phyloP scores from a whole-genome alignment of 176 grass and related monocot species.

The Poa annua region DNA sequence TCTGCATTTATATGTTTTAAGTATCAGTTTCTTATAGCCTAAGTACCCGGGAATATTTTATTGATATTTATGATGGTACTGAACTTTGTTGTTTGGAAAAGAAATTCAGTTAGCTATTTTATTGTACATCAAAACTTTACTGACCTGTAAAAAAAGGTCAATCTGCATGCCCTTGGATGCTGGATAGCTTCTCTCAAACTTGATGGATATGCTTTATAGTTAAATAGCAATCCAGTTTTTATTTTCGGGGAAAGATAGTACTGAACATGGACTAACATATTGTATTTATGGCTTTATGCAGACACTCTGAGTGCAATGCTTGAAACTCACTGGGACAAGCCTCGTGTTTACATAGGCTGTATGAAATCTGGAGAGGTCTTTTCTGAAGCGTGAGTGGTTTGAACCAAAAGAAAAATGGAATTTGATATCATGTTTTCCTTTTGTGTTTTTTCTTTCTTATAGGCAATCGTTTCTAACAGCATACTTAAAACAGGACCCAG shows the following conservation, averaged over 20 bases:
- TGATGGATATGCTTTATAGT: slow-evolving; percentile 31
- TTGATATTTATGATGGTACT: slow-evolving; percentile 20
- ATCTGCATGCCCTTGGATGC: slow-evolving; percentile 1
- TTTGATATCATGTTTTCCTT: slow-evolving; percentile 18
- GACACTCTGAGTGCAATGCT: slow-evolving; percentile 93
- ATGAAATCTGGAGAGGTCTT: slow-evolving; percentile 99
- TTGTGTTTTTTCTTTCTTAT: slow-evolving; percentile 33
- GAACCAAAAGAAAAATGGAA: slow-evolving; percentile 32
- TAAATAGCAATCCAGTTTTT: not conserved
- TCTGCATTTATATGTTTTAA: slow-evolving; percentile 1
- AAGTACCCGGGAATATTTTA: not conserved
- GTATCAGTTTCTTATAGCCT: slow-evolving; percentile 9
- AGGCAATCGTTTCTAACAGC: slow-evolving; percentile 37
- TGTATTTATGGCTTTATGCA: slow-evolving; percentile 43
- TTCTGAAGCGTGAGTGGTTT: slow-evolving; percentile 88
- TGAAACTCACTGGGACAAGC: slow-evolving; percentile 77
- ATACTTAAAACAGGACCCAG: slow-evolving; percentile 62
- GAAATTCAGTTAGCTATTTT: slow-evolving; percentile 7
- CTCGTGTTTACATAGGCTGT: slow-evolving; percentile 89
- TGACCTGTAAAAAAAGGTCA: slow-evolving; percentile 18
- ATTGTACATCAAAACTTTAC: not conserved
- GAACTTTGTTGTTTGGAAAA: slow-evolving; percentile 11
- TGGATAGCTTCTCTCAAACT: slow-evolving; percentile 23
- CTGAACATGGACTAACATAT: slow-evolving; percentile 35
- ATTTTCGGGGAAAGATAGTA: not conserved